phyloP scores from a whole-genome alignment of 129 eudicot species.

The Flaveria brownii region DNA sequence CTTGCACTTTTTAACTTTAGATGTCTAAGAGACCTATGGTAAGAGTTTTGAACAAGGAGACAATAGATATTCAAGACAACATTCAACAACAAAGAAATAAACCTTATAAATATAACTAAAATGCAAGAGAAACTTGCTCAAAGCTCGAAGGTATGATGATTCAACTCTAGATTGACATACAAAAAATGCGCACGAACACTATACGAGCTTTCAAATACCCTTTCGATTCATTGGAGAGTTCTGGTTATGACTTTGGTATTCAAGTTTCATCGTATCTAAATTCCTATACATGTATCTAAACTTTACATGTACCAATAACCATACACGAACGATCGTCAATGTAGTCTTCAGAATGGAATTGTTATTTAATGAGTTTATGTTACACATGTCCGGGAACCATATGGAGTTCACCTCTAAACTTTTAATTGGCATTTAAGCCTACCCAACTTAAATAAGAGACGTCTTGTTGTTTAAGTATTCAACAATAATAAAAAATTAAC shows the following conservation, averaged over 20 bases:
- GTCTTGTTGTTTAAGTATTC: background rate
- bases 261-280: conserved; percentile 15
- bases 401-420: conserved; percentile 9
- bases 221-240: background rate
- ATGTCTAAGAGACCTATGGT: background rate
- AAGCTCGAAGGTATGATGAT: background rate
- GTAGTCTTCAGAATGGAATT: background rate
- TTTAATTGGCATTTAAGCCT: background rate
- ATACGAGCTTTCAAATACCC: conserved; percentile 3
- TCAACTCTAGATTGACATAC: background rate
- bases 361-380: conserved; percentile 8
- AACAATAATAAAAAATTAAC: conserved; percentile 5
- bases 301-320: conserved; percentile 2
- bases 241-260: background rate
- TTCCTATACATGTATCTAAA: background rate
- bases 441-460: background rate
- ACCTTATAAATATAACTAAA: conserved; percentile 7
- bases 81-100: background rate
- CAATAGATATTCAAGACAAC: conserved; percentile 3
- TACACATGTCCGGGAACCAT: background rate
- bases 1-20: background rate
- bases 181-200: background rate
- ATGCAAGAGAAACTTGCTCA: conserved; percentile 13
- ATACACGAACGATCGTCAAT: conserved; percentile 9
- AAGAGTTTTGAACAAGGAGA: background rate